Evolutionary conservation across 169 alveolate genomes (phyloP), one percentile per base, ranked within the genome.

Genomic region (Plasmodium gonderi): DNA sequence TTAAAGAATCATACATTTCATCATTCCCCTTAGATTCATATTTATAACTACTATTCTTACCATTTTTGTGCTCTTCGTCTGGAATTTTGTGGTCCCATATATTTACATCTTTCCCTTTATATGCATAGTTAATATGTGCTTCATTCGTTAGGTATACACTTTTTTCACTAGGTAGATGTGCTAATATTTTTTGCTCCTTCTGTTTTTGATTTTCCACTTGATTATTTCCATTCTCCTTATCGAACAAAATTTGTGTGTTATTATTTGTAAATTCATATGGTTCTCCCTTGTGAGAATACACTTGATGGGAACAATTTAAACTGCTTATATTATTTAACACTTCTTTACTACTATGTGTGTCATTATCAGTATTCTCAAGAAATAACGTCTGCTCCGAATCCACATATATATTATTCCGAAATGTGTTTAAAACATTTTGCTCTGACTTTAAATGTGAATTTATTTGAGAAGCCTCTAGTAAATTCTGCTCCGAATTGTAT

Each of bases 381-480:
- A 64, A 12, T 33, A 76, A 76, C 12, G 89, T 78, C 47, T 45
- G 89, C 65, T 78, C 42, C 40, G 89, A 51, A 47, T 17, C 40
- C 17, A 31, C 51, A 79, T 33, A 79, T 42, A 54, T 40, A 31
- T 75, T 26, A 26, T 49, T 82, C 33, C 33, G 60, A 72, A 68
- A 82, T 68, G 60, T 9, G 29, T 75, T 68, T 8, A 68, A 82
- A 44, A 82, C 20, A 68, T 82, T 82, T 82, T 82, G 83, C 38
- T 49, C 77, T 29, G 89, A 78, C 45, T 54, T 51, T 20, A 47
- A 14, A 47, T 78, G 75, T 49, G 7, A 78, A 9, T 33, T n/a
- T 12, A 17, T 42, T 42, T 44, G 81, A 75, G 38, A 14, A 40
- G 14, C 14, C 14, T 75, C 81, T 75, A 75, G 44, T 75, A 75